Conservation (phyloP, 2,329 filamentous ascomycete species). For the Diaporthe aspalathi region DNA sequence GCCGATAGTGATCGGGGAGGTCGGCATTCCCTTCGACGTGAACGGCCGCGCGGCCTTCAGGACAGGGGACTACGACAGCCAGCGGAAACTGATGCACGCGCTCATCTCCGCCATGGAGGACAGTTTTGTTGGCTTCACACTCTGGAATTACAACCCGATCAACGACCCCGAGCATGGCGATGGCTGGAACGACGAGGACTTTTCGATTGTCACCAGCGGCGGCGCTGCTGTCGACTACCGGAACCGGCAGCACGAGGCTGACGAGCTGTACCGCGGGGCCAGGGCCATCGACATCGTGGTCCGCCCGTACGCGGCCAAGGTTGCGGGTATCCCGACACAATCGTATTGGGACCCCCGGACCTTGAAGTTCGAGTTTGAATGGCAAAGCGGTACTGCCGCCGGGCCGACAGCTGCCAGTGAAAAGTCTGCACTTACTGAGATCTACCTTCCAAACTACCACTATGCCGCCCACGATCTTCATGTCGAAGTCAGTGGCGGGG, state of each 20-base stretch:
- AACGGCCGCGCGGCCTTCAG: conserved; percentile 51
- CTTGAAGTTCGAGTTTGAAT: conserved; percentile 51
- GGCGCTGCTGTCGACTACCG: conserved; percentile 48
- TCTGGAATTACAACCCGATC: conserved; percentile 55
- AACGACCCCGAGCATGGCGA: conserved; percentile 54
- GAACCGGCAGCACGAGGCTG: conserved; percentile 47
- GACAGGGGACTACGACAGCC: conserved; percentile 53
- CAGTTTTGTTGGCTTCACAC: conserved; percentile 51
- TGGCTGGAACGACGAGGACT: conserved; percentile 58
- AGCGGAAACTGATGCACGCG: conserved; percentile 53
- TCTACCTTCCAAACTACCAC: conserved; percentile 55
- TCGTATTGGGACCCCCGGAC: conserved; percentile 52
- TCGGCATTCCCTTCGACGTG: conserved; percentile 56
- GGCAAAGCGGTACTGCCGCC: conserved; percentile 40
- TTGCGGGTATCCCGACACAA: conserved; percentile 49
- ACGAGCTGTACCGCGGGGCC: conserved; percentile 53
- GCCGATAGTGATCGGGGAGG: conserved; percentile 54
- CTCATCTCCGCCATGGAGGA: conserved; percentile 56
- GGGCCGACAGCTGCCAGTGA: conserved; percentile 38
- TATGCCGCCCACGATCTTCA: conserved; percentile 47
- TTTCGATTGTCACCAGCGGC: conserved; percentile 54
- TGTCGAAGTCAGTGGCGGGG: conserved; percentile 46
- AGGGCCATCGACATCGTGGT: conserved; percentile 54
- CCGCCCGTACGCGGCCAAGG: conserved; percentile 55
- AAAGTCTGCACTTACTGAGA: conserved; percentile 49